Percentiles rank a stretch among this genome's conserved stretches.
These are phyloP conservation scores for Thraustochytrium sp. DNA, from an alignment of 352 stramenopile genomes.

Conservation along the genomic window DNA sequence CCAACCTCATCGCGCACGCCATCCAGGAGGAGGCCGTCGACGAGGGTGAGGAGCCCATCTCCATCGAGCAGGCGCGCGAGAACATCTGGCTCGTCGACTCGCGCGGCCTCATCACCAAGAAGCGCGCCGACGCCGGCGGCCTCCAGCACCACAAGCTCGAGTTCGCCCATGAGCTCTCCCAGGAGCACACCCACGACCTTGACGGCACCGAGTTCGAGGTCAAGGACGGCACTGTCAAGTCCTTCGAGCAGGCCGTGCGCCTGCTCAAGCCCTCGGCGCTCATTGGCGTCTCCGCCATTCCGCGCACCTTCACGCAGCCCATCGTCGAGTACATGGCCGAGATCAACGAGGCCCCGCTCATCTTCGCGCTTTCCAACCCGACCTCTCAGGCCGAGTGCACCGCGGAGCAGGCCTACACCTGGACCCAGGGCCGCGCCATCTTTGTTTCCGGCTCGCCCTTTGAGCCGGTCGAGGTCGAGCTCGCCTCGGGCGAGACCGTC, in stretches of 20 bases:
- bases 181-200: background rate
- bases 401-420: conserved; percentile 89
- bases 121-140: conserved; percentile 42
- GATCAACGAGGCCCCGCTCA: conserved; percentile 77
- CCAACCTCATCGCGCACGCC: conserved; percentile 79
- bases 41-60: conserved; percentile 47
- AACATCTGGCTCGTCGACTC: conserved; percentile 87
- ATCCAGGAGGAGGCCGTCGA: conserved; percentile 75
- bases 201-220: conserved; percentile 55
- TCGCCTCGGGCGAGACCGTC: conserved; percentile 51
- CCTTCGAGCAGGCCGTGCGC: conserved; percentile 56
- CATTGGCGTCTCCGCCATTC: conserved; percentile 80
- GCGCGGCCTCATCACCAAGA: conserved; percentile 67
- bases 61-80: conserved; percentile 73
- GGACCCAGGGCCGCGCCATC: conserved; percentile 86
- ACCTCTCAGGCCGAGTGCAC: conserved; percentile 92
- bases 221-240: conserved; percentile 50
- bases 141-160: conserved; percentile 61
- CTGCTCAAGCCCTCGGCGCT: conserved; percentile 77
- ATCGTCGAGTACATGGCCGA: conserved; percentile 82
- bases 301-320: conserved; percentile 76
- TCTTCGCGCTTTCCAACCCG: conserved; percentile 93
- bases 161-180: conserved; percentile 70
- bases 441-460: conserved; percentile 93
- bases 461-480: conserved; percentile 48